These are phyloP conservation scores for Fraxinus ornus DNA, from an alignment of 305 asterid species.

Conservation along the genomic window DNA sequence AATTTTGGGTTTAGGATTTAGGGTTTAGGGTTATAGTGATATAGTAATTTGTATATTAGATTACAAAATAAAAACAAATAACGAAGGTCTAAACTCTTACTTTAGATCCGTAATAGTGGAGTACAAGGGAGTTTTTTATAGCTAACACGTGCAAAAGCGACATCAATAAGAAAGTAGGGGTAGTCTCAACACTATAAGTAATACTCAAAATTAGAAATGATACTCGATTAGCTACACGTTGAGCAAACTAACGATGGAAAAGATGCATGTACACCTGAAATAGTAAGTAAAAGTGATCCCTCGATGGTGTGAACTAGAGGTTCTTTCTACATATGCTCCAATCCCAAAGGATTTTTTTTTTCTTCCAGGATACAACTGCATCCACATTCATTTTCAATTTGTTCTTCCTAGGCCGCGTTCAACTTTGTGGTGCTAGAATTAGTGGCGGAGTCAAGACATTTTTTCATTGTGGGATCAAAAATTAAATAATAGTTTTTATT, in stretches of 20 bases:
- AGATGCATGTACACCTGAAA: neutral
- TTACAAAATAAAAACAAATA: neutral
- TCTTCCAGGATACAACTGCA: too few relatives aligned
- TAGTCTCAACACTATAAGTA: too few relatives aligned
- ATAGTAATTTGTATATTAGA: neutral
- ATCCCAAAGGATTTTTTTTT: neutral
- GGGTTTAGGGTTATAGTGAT: neutral
- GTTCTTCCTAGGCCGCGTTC: too few relatives aligned
- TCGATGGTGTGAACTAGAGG: neutral
- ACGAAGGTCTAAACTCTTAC: neutral
- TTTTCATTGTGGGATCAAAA: too few relatives aligned
- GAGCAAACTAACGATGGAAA: neutral
- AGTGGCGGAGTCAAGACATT: too few relatives aligned
- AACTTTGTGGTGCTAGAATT: too few relatives aligned
- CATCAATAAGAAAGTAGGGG: neutral
- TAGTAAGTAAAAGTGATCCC: neutral
- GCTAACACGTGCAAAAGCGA: neutral
- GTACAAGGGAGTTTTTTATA: neutral
- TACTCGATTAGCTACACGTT: neutral
- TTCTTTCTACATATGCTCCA: neutral
- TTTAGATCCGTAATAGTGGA: neutral
- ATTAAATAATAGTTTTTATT: too few relatives aligned
- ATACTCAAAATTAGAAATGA: neutral
- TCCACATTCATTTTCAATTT: too few relatives aligned
- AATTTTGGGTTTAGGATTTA: neutral